A percentile compares a stretch with the other conserved stretches of the same genome.
These are phyloP conservation scores for Ramalina intermedia DNA, from an alignment of 495 filamentous ascomycete genomes.

Conservation along the genomic window DNA sequence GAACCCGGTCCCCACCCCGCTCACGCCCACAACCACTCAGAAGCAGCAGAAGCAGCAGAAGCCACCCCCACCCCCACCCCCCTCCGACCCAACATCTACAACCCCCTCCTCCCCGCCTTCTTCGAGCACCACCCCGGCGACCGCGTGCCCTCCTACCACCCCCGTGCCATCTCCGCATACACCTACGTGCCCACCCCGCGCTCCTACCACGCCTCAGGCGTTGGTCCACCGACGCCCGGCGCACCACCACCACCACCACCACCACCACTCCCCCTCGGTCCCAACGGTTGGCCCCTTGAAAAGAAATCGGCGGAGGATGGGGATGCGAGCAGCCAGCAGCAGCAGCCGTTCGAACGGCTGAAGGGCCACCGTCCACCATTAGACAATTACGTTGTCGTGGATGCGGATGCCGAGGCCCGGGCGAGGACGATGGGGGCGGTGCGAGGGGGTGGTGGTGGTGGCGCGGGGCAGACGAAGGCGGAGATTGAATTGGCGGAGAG, in stretches of 20 bases:
- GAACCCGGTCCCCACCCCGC: background rate
- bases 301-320: conserved; percentile 1
- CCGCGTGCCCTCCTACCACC: conserved; percentile 1
- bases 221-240: background rate
- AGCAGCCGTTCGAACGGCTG: background rate
- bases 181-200: background rate
- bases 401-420: conserved; percentile 1
- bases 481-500: conserved; percentile 12
- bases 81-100: background rate
- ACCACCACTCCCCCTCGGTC: conserved; percentile 1
- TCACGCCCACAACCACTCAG: background rate
- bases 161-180: background rate
- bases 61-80: background rate
- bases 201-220: background rate
- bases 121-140: conserved; percentile 4
- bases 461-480: conserved; percentile 7
- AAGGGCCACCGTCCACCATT: background rate
- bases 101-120: conserved; percentile 5
- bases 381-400: conserved; percentile 8
- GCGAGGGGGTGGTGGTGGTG: background rate
- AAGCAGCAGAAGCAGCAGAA: background rate
- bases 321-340: background rate
- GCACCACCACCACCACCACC: background rate
- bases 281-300: conserved; percentile 12
- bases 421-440: background rate